Evolutionary conservation across 73 alveolate genomes (phyloP).

Genomic region (Paramecium octaurelia): DNA sequence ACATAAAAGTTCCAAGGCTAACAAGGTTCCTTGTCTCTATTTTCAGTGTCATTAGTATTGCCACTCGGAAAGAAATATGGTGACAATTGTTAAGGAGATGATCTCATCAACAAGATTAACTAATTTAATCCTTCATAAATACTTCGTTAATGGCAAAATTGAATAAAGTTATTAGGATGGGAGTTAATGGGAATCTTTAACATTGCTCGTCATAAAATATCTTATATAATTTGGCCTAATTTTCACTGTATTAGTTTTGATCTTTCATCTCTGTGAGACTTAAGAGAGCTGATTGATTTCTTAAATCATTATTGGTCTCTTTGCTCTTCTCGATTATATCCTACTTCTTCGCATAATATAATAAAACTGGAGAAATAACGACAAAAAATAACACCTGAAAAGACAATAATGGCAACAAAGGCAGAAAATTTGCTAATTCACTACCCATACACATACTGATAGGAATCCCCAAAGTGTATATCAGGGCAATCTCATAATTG

Average conservation of each 20-base stretch:
- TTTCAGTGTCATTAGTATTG: background rate
- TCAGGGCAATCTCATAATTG: background rate
- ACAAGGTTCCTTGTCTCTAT: background rate
- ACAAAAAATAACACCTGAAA: background rate
- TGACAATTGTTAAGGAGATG: background rate
- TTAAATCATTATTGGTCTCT: background rate
- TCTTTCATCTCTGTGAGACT: background rate
- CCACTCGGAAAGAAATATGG: background rate
- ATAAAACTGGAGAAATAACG: background rate
- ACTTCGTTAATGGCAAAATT: conserved; percentile 31
- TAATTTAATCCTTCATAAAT: background rate
- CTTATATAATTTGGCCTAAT: background rate
- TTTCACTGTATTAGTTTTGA: background rate
- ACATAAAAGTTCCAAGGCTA: conserved; percentile 3
- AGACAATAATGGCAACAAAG: background rate
- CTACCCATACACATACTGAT: background rate
- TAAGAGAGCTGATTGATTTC: background rate
- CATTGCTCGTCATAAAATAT: background rate
- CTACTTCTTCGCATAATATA: background rate
- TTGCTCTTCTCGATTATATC: background rate
- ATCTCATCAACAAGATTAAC: conserved; percentile 1
- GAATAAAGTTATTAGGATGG: background rate
- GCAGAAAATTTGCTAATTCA: conserved; percentile 1
- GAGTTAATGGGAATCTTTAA: background rate
- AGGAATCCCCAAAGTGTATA: conserved; percentile 2